Conservation (phyloP, 192 early-diverging fungal species). For the Glomus cerebriforme region DNA sequence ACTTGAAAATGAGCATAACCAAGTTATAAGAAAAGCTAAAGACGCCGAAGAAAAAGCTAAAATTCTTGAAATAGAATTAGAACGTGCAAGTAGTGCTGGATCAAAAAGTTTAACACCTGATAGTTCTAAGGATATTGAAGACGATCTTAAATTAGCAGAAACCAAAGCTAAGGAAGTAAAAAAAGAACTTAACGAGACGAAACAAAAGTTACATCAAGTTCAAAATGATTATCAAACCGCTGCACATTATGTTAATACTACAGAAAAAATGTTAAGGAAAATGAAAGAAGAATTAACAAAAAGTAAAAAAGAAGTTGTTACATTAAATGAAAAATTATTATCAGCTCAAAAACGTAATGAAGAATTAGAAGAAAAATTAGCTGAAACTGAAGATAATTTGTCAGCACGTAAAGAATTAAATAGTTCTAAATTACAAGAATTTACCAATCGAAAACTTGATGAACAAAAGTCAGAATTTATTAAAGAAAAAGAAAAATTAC, state of each 20-base stretch:
- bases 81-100: background rate
- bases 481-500: background rate
- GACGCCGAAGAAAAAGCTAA: conserved; percentile 33
- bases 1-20: conserved; percentile 34
- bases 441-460: conserved; percentile 8
- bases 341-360: conserved; percentile 29
- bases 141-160: conserved; percentile 17
- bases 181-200: conserved; percentile 24
- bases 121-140: conserved; percentile 4
- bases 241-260: conserved; percentile 36
- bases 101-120: background rate
- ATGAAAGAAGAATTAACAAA: conserved; percentile 37
- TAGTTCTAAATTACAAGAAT: conserved; percentile 24
- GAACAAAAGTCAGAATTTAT: conserved; percentile 19
- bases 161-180: background rate
- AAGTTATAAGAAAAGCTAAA: conserved; percentile 32
- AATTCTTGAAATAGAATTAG: conserved; percentile 17
- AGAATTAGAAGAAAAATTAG: conserved; percentile 40
- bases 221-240: conserved; percentile 49
- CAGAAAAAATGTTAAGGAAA: conserved; percentile 38
- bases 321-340: background rate
- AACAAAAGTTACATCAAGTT: conserved; percentile 39
- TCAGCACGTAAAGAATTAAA: conserved; percentile 21
- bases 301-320: conserved; percentile 26
- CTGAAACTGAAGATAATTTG: conserved; percentile 41